Evolutionary conservation across 2,329 filamentous ascomycete species (phyloP).

Genomic region (Sclerotinia sclerotiorum): DNA sequence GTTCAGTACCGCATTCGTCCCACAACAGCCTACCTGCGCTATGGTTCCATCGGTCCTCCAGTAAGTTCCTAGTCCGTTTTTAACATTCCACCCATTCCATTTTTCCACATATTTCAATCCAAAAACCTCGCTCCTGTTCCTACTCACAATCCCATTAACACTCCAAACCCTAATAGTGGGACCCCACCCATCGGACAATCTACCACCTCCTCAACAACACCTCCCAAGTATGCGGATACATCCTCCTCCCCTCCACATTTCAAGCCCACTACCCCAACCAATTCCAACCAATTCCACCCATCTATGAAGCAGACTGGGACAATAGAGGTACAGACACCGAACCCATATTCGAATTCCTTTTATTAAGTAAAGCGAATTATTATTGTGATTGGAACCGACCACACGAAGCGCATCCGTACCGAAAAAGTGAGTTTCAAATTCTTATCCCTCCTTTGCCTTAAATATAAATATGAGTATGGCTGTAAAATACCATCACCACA

Average conservation of each 20-base stretch:
- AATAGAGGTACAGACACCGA: not conserved
- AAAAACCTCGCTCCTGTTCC: no score
- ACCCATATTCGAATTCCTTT: not conserved
- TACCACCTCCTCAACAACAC: constrained; percentile 5
- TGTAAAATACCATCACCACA: no score
- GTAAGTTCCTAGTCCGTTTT: not conserved
- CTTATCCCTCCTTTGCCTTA: not conserved
- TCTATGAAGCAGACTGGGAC: not conserved
- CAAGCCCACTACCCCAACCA: not conserved
- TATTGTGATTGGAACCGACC: not conserved
- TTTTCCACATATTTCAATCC: not conserved
- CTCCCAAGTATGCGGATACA: not conserved
- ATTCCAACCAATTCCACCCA: not conserved
- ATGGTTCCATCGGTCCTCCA: constrained; percentile 2
- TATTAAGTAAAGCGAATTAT: constrained; percentile 8
- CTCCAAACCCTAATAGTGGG: not conserved
- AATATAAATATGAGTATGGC: no score
- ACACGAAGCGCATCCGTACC: not conserved
- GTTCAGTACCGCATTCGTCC: constrained; percentile 9
- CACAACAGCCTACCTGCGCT: not conserved
- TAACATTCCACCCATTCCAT: not conserved
- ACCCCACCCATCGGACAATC: constrained; percentile 6
- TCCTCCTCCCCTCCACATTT: constrained; percentile 1
- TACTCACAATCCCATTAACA: not conserved
- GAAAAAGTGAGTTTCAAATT: not conserved